Evolutionary conservation across 306 rosid genomes (phyloP), one percentile per base, ranked within the genome.

Genomic region (Begonia fuchsioides): DNA sequence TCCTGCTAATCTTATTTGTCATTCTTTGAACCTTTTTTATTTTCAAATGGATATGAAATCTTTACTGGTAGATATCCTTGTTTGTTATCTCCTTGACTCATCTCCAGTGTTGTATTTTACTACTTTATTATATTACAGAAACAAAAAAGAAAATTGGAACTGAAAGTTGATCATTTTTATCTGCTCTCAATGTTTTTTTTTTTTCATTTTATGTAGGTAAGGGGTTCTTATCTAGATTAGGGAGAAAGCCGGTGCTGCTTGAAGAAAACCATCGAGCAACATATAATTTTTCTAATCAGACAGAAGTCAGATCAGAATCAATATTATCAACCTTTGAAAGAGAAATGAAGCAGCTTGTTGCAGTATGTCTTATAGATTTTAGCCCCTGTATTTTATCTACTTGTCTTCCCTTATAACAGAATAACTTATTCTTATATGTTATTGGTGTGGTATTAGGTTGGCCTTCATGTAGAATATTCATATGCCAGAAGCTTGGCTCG

Each of bases 401-500:
- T 20, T 20, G 32, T 20, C 6, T 20, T 5, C 32, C 32, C 32
- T 20, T 20, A 20, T 20, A 20, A 20, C 6, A 20, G 32, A 20
- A 20, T 20, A 7, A 20, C 32, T 20, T 20, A 20, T 4, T 38
- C 20, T 66, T 43, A 48, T 50, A 8, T 13, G 44, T 13, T 35
- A 12, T 20, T 18, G 60, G 4, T 46, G 12, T 48, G 51, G 32
- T 51, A 50, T 57, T 75, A 92, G 98, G 98, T 92, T 56, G 98
- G 98, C 63, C 96, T 82, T 65, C 98, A 85, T 66, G 94, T 93
- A 9, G 98, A 92, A 45, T 77, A 75, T 76, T 76, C 98, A 53
- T 92, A 85, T 72, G 92, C 96, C 13, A 77, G 96, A 76, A 92
- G 98, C 67, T 76, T 92, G 69, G 98, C 96, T 63, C 95, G 96